Base-by-base conservation (phyloP, 2,329 filamentous ascomycete species). In the Pyrenochaeta sp. region DNA sequence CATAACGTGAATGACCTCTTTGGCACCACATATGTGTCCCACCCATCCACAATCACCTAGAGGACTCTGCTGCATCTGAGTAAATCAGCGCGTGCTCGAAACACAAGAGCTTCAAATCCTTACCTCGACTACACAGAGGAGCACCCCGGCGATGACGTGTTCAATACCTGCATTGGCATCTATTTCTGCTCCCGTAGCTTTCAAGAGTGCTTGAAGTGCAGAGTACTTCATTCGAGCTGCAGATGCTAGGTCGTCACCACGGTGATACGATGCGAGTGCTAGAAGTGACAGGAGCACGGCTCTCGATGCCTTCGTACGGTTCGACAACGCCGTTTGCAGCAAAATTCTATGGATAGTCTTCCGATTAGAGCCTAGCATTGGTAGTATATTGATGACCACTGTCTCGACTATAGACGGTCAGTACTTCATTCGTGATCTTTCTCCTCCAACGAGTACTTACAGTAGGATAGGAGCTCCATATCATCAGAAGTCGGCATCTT, bases 231-330 rank as follows among this genome's bases (percentile, higher is more conserved):
- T 33, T 4, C 30, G 32, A 7, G 47, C 33, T 5, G 46, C 51
- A 33, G 29, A 30, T 3, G 15, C n/a, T 11, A 15, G 35, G 31
- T 40, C 11, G 15, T 49, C 35, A 9, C 51, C 51, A 2, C 40
- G 45, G 21, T 54, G 51, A 30, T 54, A 33, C 12, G 51, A 35
- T 17, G 51, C 35, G 6, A 54, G 42, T 3, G 46, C 51, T 36
- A 54, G 51, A 6, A 50, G 7, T 3, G 51, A 36, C 12, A 37
- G 12, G 7, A 36, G 27, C 5, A 54, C 47, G 11, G 46, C 46
- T 27, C 35, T 45, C 14, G 51, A 42, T 37, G 51, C 15, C 14
- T 31, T 41, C 4, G 15, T 39, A 1, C 30, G 29, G 42, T 47
- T 35, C 5, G 46, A 50, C 12, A 50, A 15, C 12, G 51, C 51